Conservation (phyloP, 1,284 basidiomycete genomes). For the Trametes pubescens region DNA sequence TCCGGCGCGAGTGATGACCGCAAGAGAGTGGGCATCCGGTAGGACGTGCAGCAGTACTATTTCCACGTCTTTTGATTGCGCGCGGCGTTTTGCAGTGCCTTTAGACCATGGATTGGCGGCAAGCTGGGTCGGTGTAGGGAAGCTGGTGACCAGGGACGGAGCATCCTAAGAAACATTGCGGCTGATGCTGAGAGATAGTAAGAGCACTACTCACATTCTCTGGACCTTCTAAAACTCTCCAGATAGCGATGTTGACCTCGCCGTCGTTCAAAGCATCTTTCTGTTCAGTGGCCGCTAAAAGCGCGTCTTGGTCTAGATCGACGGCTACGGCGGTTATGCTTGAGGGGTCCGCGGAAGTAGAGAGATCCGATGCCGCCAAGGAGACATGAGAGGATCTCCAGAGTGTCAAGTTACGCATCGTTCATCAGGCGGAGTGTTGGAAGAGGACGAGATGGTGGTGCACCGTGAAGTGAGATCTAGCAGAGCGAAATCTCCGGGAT, state of each 20-base stretch:
- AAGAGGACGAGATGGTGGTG: not conserved
- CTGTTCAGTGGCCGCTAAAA: slow-evolving; percentile 69
- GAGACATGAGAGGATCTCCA: not conserved
- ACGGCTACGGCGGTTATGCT: slow-evolving; percentile 43
- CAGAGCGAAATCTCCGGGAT: too few relatives aligned
- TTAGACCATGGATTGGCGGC: slow-evolving; percentile 39
- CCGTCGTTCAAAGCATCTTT: slow-evolving; percentile 63
- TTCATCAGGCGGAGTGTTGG: not conserved
- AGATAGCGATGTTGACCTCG: slow-evolving; percentile 44
- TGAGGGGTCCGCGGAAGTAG: slow-evolving; percentile 5
- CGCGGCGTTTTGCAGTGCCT: slow-evolving; percentile 5
- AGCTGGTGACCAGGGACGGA: slow-evolving; percentile 34
- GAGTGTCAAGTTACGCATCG: slow-evolving; percentile 13
- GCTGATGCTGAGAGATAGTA: slow-evolving; percentile 1
- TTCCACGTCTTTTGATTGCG: slow-evolving; percentile 28
- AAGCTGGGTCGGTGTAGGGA: slow-evolving; percentile 35
- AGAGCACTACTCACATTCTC: slow-evolving; percentile 29
- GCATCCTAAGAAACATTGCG: slow-evolving; percentile 21
- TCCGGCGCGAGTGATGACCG: slow-evolving; percentile 73
- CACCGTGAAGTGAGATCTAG: not conserved
- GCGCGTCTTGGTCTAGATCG: slow-evolving; percentile 72
- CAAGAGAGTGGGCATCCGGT: slow-evolving; percentile 49
- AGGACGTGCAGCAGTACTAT: slow-evolving; percentile 40
- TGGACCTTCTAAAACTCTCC: slow-evolving; percentile 49
- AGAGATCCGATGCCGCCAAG: slow-evolving; percentile 2